phyloP scores from a whole-genome alignment of 768 basidiomycete genomes.

The Lactarius quietus region DNA sequence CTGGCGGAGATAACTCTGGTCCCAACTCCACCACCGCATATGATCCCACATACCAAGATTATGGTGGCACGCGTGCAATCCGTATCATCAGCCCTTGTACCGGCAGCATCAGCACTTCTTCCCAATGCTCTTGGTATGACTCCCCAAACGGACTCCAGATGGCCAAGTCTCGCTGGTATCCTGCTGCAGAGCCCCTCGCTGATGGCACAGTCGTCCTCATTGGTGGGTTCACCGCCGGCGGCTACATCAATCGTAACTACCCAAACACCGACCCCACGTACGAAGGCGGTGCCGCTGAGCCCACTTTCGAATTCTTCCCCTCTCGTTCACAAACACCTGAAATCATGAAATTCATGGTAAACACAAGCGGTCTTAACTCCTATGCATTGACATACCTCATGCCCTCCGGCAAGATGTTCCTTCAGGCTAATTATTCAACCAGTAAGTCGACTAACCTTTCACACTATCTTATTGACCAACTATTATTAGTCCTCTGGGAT shows the following conservation, averaged over 20 bases:
- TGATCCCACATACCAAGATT: constrained; percentile 72
- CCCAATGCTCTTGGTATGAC: constrained; percentile 71
- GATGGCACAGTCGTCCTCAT: constrained; percentile 80
- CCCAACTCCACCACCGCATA: constrained; percentile 41
- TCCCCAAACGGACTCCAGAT: constrained; percentile 57
- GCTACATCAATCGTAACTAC: constrained; percentile 73
- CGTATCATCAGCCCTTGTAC: constrained; percentile 79
- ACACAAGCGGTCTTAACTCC: constrained; percentile 73
- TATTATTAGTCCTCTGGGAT: constrained; percentile 46
- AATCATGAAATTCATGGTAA: constrained; percentile 62
- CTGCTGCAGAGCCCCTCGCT: constrained; percentile 65
- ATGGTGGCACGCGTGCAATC: constrained; percentile 75
- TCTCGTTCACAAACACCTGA: constrained; percentile 45
- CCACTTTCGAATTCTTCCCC: constrained; percentile 83
- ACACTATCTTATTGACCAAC: constrained; percentile 17
- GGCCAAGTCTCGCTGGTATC: constrained; percentile 75
- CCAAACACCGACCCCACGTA: constrained; percentile 61
- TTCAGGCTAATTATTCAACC: constrained; percentile 79
- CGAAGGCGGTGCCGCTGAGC: constrained; percentile 71
- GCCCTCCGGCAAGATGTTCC: constrained; percentile 71
- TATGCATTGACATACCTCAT: constrained; percentile 74
- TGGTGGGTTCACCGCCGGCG: constrained; percentile 76
- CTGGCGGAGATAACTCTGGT: constrained; percentile 56
- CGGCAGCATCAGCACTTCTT: constrained; percentile 39
- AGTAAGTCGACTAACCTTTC: constrained; percentile 37